phyloP scores from a whole-genome alignment of 164 flowering plant genomes.

The Nymphaea colorata region DNA sequence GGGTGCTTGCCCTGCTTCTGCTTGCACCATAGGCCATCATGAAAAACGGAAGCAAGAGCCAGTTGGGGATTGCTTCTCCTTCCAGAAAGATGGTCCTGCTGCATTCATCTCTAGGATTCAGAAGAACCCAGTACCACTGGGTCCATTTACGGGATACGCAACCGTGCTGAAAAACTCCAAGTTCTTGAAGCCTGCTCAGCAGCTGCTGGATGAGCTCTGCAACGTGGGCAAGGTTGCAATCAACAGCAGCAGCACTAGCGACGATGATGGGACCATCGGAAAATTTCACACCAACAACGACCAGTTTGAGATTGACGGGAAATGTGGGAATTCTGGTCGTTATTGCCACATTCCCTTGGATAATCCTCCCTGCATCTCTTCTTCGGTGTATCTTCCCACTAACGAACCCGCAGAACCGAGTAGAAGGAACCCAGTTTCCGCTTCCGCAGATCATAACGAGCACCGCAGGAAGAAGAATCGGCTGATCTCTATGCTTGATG shows the following conservation, averaged over 20 bases:
- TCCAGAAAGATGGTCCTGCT: constrained; percentile 5
- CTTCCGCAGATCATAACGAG: constrained; percentile 21
- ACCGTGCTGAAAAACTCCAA: constrained; percentile 59
- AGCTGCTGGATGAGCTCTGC: constrained; percentile 62
- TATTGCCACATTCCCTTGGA: background rate
- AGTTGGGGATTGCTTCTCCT: background rate
- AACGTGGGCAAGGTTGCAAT: constrained; percentile 26
- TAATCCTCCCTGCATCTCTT: background rate
- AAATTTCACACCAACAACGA: background rate
- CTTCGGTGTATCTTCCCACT: background rate
- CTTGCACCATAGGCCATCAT: constrained; percentile 7
- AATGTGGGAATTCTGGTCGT: constrained; percentile 23
- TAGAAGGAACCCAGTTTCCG: background rate
- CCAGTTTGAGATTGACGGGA: constrained; percentile 12
- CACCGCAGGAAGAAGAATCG: constrained; percentile 39
- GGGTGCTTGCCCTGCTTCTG: background rate
- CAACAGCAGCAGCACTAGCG: background rate
- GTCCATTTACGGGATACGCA: constrained; percentile 86
- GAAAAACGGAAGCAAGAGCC: background rate
- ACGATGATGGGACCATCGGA: background rate
- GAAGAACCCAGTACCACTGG: constrained; percentile 30
- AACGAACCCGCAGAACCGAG: background rate
- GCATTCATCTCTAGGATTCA: constrained; percentile 7
- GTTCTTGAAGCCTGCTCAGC: constrained; percentile 77
- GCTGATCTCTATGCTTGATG: constrained; percentile 61